phyloP scores from a whole-genome alignment of 257 asterid genomes.

The Capsicum rhomboideum region DNA sequence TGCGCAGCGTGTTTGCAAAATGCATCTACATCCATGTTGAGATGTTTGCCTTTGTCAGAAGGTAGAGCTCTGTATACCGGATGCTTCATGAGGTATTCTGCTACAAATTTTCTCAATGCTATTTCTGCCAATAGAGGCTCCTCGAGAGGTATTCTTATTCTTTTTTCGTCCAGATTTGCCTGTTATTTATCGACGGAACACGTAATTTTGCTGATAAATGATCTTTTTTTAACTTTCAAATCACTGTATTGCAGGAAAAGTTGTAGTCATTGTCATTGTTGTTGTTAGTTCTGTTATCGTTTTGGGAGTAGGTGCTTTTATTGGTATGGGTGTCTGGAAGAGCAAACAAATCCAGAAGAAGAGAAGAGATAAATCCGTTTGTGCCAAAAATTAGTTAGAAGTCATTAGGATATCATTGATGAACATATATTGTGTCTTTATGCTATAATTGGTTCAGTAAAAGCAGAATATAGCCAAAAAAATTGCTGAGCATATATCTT shows the following conservation, averaged over 20 bases:
- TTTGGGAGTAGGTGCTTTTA: not conserved
- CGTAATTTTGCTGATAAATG: not conserved
- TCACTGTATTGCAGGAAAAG: not conserved
- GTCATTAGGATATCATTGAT: not conserved
- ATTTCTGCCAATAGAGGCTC: not conserved
- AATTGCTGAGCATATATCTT: not conserved
- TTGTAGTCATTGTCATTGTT: not conserved
- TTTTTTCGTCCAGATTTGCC: not conserved
- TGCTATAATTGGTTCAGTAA: too few relatives aligned
- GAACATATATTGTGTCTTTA: too few relatives aligned
- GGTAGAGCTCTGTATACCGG: slow-evolving; percentile 60
- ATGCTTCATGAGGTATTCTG: slow-evolving; percentile 65
- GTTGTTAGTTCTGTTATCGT: slow-evolving; percentile 2
- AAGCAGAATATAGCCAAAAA: too few relatives aligned
- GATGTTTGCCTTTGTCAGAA: slow-evolving; percentile 57
- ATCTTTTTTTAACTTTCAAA: not conserved
- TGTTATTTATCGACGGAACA: not conserved
- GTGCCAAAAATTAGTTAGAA: not conserved
- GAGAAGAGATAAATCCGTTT: slow-evolving; percentile 9
- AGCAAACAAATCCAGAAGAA: slow-evolving; percentile 7
- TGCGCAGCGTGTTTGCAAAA: slow-evolving; percentile 51
- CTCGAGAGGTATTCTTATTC: slow-evolving; percentile 3
- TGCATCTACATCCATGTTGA: slow-evolving; percentile 32
- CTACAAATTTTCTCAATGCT: slow-evolving; percentile 46
- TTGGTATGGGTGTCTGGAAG: slow-evolving; percentile 3